Evolutionary conservation across 2,329 filamentous ascomycete species (phyloP).

Genomic region (Colletotrichum zoysiae): DNA sequence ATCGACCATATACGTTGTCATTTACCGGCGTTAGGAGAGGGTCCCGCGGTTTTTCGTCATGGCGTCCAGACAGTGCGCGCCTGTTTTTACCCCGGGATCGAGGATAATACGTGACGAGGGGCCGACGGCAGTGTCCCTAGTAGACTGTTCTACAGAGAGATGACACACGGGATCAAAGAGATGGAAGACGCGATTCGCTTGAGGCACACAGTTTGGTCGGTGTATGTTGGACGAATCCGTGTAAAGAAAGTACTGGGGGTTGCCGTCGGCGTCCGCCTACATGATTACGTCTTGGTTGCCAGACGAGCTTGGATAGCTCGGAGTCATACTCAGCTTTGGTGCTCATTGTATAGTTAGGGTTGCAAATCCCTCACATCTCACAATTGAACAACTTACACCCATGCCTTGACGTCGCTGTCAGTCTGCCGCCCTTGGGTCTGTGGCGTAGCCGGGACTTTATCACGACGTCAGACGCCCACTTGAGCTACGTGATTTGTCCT

Average conservation of each 20-base stretch:
- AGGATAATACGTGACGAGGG: not conserved
- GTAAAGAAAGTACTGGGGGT: not conserved
- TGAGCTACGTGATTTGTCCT: not conserved
- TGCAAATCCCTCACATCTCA: conserved; percentile 21
- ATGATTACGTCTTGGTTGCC: conserved; percentile 17
- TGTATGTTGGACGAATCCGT: conserved; percentile 1
- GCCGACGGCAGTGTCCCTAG: not conserved
- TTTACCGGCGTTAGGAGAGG: conserved; percentile 5
- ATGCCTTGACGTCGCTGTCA: not conserved
- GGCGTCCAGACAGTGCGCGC: conserved; percentile 31
- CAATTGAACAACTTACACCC: not conserved
- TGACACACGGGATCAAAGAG: not conserved
- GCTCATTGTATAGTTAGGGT: conserved; percentile 28
- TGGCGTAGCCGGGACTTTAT: not conserved
- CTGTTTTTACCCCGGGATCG: conserved; percentile 4
- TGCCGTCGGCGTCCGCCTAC: conserved; percentile 6
- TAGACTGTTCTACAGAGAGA: not conserved
- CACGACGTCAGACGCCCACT: not conserved
- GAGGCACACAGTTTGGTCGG: not conserved
- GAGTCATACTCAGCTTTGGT: conserved; percentile 25
- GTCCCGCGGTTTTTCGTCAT: conserved; percentile 5
- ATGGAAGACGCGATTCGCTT: not conserved
- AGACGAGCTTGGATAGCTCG: conserved; percentile 22
- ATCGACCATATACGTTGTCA: conserved; percentile 27
- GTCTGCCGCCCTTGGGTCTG: not conserved